Evolutionary conservation across 1,284 basidiomycete genomes (phyloP), one percentile per base, ranked within the genome.

Genomic region (Cystobasidium pallidum): DNA sequence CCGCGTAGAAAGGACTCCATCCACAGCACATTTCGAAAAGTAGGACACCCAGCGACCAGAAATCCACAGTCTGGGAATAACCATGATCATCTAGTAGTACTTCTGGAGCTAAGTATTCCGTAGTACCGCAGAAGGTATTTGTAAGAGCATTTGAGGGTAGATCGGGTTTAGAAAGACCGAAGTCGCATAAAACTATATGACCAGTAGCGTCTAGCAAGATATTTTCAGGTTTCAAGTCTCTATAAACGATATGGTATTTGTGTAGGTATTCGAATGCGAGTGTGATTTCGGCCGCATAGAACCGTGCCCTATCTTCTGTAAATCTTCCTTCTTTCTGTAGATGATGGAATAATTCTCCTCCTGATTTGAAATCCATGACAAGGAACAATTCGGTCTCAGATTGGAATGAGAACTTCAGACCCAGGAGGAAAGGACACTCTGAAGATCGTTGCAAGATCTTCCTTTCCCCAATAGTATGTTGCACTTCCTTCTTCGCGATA

Each of bases 1-100:
- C 96, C 17, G 95, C 95, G 80, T 99, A 99, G 84, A 99, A 99
- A 43, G 96, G 96, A 81, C 91, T 94, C 96, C 96, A 99, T 19
- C 96, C 96, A 79, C 96, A 99, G 81, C 95, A 99, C 96, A 99
- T 99, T 66, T 83, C 82, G 71, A 83, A 83, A 3, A 83, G 76
- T 26, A 83, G 75, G 0, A 80, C 80, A 26, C 94, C 94, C 13
- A 98, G 84, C 62, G 90, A 92, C 96, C 96, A 99, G 81, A 99
- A 99, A 81, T 99, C 96, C 77, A 99, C 96, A 70, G 97, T 88
- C 67, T 99, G 99, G 71, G 91, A 94, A 82, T 99, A 99, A 15
- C 96, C 96, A 76, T 95, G 92, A 81, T 99, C 96, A 81, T 98
- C 94, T 36, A 99, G 86, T n/a, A 99, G 85, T 28, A 99, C 95